Evolutionary conservation across 257 asterid genomes (phyloP).

Genomic region (Cordia subcordata): DNA sequence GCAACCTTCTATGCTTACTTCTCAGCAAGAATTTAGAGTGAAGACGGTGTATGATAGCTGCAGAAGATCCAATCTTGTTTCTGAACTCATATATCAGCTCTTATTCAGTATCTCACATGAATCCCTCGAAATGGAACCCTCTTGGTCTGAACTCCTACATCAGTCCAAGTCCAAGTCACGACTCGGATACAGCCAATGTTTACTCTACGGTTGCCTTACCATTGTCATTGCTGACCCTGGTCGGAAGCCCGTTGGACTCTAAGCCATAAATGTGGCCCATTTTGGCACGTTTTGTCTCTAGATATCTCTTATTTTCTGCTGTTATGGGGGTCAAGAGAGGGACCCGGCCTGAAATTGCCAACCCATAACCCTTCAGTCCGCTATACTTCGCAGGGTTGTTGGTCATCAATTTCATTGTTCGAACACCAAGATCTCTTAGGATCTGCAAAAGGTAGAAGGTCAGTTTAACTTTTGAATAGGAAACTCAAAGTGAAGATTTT

Average conservation of each 20-base stretch:
- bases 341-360: slow-evolving; percentile 79
- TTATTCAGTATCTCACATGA: too few species aligned
- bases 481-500: not conserved
- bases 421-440: slow-evolving; percentile 87
- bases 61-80: too few species aligned
- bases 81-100: too few species aligned
- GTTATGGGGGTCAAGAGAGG: slow-evolving; percentile 75
- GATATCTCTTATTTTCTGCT: slow-evolving; percentile 73
- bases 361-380: slow-evolving; percentile 93
- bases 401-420: slow-evolving; percentile 96
- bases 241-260: slow-evolving; percentile 47
- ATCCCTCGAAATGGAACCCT: too few species aligned
- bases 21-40: too few species aligned
- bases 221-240: slow-evolving; percentile 38
- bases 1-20: too few species aligned
- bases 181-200: slow-evolving; percentile 17
- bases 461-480: not conserved
- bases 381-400: slow-evolving; percentile 92
- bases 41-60: too few species aligned
- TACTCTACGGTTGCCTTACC: slow-evolving; percentile 23
- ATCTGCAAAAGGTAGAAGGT: slow-evolving; percentile 46
- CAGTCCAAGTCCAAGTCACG: slow-evolving; percentile 5
- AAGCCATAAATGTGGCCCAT: slow-evolving; percentile 87
- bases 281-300: slow-evolving; percentile 87
- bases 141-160: too few species aligned